A percentile compares a stretch with the other conserved stretches of the same genome.
Conservation (phyloP, 2,329 filamentous ascomycete genomes). For the Sporothrix inflata region DNA sequence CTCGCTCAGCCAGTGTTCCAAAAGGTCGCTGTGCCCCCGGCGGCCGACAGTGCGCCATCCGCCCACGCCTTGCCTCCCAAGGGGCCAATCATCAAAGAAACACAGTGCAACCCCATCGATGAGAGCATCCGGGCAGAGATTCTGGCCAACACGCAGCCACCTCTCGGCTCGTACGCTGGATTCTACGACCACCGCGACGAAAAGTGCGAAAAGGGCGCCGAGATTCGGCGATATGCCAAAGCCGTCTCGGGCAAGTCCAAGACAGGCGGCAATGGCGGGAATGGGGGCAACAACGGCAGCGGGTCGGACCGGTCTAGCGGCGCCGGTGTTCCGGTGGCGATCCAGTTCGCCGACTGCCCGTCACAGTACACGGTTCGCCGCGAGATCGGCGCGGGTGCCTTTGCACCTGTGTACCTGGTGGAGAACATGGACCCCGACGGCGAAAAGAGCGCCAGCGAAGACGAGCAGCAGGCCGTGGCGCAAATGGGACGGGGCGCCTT, state of each 20-base stretch:
- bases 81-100: conserved; percentile 77
- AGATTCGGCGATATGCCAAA: conserved; percentile 83
- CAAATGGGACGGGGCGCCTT: conserved; percentile 65
- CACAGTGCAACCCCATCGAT: conserved; percentile 87
- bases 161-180: conserved; percentile 73
- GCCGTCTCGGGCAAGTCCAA: conserved; percentile 62
- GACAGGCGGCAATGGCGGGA: conserved; percentile 50
- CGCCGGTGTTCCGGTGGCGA: conserved; percentile 61
- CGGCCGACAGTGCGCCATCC: conserved; percentile 38
- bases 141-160: conserved; percentile 71
- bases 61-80: conserved; percentile 44
- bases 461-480: conserved; percentile 41
- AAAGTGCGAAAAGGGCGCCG: conserved; percentile 66
- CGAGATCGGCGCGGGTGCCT: conserved; percentile 90
- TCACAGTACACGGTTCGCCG: conserved; percentile 77
- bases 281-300: neutral
- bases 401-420: conserved; percentile 91
- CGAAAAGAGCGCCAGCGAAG: conserved; percentile 47
- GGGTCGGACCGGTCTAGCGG: conserved; percentile 65
- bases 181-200: conserved; percentile 74
- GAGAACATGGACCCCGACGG: conserved; percentile 66
- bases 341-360: conserved; percentile 68
- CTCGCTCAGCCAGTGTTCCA: conserved; percentile 51
- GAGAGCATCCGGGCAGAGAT: conserved; percentile 75
- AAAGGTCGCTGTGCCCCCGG: conserved; percentile 42